A percentile compares a stretch with the other conserved stretches of the same genome.
Evolutionary conservation across 768 basidiomycete species (phyloP).

Genomic region (Agaricus subrufescens): DNA sequence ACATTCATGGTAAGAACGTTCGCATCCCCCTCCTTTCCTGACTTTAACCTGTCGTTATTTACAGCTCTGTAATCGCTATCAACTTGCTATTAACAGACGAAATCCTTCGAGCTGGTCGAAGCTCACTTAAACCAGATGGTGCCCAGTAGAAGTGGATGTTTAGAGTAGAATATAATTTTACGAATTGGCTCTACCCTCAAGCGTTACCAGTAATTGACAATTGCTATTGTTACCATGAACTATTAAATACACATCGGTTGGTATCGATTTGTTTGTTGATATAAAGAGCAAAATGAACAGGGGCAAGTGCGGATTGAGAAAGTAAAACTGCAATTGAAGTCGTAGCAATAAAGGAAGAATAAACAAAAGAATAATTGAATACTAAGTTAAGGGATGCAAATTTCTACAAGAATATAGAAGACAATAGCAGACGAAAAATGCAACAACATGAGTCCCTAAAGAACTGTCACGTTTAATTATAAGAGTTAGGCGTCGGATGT

Average conservation of each 20-base stretch:
- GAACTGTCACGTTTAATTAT: not conserved
- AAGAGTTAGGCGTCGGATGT: conserved; percentile 20
- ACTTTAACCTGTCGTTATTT: conserved; percentile 20
- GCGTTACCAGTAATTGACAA: not conserved
- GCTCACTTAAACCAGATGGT: conserved; percentile 81
- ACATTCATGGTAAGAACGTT: conserved; percentile 76
- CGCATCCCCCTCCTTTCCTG: not conserved
- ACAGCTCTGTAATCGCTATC: conserved; percentile 87
- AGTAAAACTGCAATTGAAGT: conserved; percentile 6
- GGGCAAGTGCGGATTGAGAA: not conserved
- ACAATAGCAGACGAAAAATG: not conserved
- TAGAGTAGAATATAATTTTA: conserved; percentile 2
- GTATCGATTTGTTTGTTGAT: not conserved
- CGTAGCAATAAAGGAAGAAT: conserved; percentile 16
- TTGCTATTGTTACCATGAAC: conserved; percentile 1
- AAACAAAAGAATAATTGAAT: conserved; percentile 2
- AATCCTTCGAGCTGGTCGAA: conserved; percentile 85
- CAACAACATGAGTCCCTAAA: not conserved
- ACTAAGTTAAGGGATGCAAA: conserved; percentile 7
- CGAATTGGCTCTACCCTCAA: not conserved
- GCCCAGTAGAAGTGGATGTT: conserved; percentile 28
- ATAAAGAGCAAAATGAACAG: not conserved
- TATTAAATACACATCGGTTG: conserved; percentile 8
- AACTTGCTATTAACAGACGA: conserved; percentile 96
- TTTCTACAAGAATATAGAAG: conserved; percentile 1